Evolutionary conservation across 768 basidiomycete genomes (phyloP), one percentile per base, ranked within the genome.

Genomic region (Neoboletus magnificus): DNA sequence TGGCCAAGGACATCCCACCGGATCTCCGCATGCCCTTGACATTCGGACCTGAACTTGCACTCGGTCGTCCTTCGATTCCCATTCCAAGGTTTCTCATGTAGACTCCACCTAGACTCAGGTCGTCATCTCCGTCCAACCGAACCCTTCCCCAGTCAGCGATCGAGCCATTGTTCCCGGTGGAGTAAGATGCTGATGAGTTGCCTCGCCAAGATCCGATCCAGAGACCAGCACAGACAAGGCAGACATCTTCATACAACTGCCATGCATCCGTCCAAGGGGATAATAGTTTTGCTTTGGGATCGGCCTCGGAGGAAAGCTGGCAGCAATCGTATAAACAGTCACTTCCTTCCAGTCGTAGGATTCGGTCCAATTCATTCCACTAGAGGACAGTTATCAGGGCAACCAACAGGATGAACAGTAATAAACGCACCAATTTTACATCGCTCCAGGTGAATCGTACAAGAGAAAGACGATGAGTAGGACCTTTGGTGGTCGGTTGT

Each of bases 391-490:
- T 69, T 5, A 56, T 27, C 18, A 41, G 4, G 27, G 1, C 2
- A 3, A 16, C 7, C 2, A 30, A 20, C 4, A 20, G 29, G 2
- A 4, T 32, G 50, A 25, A 8, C 18, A 18, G 52, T 29, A 36
- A 50, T 4, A 3, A 46, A 71, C 82, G 53, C 54, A 88, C 87
- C 42, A 91, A 74, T 68, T 83, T 84, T 40, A 91, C 77, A 66
- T 93, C 91, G 67, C 89, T 91, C 89, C 91, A 93, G 1, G 89
- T 82, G 64, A 91, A 92, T 47, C 86, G 79, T 25, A 88, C 79
- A 12, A 78, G 75, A 1, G 82, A 82, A 20, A 91, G 77, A 5
- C 79, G 76, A 67, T 86, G 77, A 5, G 79, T 77, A 3, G 80
- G 78, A 7, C 72, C 71, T 50, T 74, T 71, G 4, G 71, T 59